Percentiles rank a stretch among this genome's conserved stretches.
Conservation (phyloP, 2,329 filamentous ascomycete species). For the Stemphylium lycopersici region DNA sequence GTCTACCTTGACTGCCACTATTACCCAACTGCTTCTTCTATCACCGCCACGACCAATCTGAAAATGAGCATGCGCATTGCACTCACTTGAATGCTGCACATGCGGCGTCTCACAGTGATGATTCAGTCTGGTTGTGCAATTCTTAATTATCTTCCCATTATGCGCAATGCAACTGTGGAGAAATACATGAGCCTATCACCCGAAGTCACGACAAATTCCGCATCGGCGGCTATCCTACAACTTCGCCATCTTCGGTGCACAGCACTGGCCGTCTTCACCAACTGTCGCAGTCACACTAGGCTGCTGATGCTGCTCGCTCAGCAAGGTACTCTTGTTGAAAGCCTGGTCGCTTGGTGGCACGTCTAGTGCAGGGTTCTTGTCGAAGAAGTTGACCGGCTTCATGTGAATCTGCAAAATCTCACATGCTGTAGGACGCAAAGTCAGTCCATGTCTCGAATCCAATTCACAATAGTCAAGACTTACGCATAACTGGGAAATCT, state of each 20-base stretch:
- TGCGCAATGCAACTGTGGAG: too few species aligned
- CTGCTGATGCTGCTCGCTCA: slow-evolving; percentile 49
- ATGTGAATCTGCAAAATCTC: slow-evolving; percentile 64
- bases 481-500: slow-evolving; percentile 33
- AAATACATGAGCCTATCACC: background rate
- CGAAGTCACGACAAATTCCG: background rate
- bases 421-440: slow-evolving; percentile 37
- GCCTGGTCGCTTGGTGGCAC: slow-evolving; percentile 60
- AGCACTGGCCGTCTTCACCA: slow-evolving; percentile 48
- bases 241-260: slow-evolving; percentile 39
- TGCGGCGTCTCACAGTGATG: too few species aligned
- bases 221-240: background rate
- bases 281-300: slow-evolving; percentile 44
- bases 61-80: too few species aligned
- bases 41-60: too few species aligned
- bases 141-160: too few species aligned
- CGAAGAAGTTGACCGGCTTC: slow-evolving; percentile 65
- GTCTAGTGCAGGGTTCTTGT: slow-evolving; percentile 64
- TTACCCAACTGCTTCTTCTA: too few species aligned
- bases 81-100: too few species aligned
- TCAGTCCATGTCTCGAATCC: too few species aligned
- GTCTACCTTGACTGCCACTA: background rate
- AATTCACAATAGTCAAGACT: too few species aligned
- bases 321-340: slow-evolving; percentile 52
- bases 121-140: too few species aligned